Conservation (phyloP, 2,329 filamentous ascomycete species). For the Ceratocystis ficicola region DNA sequence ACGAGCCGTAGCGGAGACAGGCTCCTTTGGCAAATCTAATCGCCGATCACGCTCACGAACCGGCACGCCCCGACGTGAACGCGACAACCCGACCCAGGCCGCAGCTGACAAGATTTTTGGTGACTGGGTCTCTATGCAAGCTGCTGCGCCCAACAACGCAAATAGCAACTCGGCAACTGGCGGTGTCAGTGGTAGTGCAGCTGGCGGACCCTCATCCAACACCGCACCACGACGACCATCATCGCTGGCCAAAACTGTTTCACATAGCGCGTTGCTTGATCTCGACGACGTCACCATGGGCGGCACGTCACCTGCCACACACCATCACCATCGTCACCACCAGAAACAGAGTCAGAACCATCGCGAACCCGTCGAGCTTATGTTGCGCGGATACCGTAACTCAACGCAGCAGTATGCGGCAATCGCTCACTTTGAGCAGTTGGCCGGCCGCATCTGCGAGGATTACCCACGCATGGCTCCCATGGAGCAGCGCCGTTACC, state of each 20-base stretch:
- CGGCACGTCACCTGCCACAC: constrained; percentile 25
- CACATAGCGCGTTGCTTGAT: constrained; percentile 26
- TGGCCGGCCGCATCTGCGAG: constrained; percentile 79
- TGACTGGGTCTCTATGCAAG: constrained; percentile 43
- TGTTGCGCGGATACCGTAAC: constrained; percentile 68
- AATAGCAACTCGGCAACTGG: constrained; percentile 28
- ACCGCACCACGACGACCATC: constrained; percentile 13
- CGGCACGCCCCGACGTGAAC: constrained; percentile 42
- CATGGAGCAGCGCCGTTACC: constrained; percentile 55
- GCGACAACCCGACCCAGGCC: constrained; percentile 50
- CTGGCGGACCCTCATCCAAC: not conserved
- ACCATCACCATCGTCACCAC: constrained; percentile 27
- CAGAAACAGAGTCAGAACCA: constrained; percentile 24
- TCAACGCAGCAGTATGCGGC: constrained; percentile 66
- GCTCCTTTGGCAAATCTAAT: constrained; percentile 56
- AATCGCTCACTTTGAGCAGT: constrained; percentile 74
- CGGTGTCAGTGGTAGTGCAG: constrained; percentile 22
- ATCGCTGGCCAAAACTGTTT: constrained; percentile 22
- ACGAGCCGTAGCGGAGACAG: constrained; percentile 46
- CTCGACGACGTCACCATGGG: constrained; percentile 26
- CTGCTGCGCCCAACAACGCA: constrained; percentile 27
- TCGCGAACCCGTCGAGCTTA: constrained; percentile 54
- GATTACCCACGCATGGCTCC: constrained; percentile 85
- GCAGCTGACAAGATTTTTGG: constrained; percentile 51
- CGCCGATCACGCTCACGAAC: constrained; percentile 50